A percentile compares a stretch with the other conserved stretches of the same genome.
Evolutionary conservation across 1,284 basidiomycete species (phyloP).

Genomic region (Rhizoctonia solani): DNA sequence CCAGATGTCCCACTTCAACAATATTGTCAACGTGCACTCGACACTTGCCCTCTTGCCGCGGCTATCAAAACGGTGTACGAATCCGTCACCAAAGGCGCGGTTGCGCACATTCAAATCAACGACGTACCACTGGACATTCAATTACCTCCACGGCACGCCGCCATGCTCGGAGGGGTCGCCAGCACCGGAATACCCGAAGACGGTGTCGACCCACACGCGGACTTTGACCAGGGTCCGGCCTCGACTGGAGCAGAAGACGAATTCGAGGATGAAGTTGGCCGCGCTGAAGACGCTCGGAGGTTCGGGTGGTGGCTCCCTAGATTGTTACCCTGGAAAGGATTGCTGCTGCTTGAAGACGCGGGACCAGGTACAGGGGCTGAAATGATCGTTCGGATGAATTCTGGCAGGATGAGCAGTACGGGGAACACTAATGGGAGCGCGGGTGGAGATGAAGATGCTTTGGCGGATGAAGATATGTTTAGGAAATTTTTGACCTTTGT

Average conservation of each 20-base stretch:
- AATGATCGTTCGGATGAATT: constrained; percentile 28
- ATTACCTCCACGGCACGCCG: constrained; percentile 76
- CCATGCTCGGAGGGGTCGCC: constrained; percentile 54
- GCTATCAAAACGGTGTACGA: constrained; percentile 76
- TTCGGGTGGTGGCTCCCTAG: constrained; percentile 38
- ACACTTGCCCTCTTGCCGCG: constrained; percentile 68
- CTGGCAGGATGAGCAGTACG: not conserved
- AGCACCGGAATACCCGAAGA: constrained; percentile 55
- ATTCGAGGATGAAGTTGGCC: constrained; percentile 47
- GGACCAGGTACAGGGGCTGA: constrained; percentile 20
- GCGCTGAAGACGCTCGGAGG: constrained; percentile 30
- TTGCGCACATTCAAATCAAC: constrained; percentile 75
- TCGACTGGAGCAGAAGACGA: constrained; percentile 56
- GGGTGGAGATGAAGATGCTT: constrained; percentile 21
- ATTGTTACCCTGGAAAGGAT: constrained; percentile 37
- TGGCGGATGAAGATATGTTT: constrained; percentile 30
- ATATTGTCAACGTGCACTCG: constrained; percentile 63
- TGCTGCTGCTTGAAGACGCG: constrained; percentile 30
- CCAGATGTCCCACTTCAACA: constrained; percentile 60
- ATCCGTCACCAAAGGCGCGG: constrained; percentile 68
- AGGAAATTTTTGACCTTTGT: constrained; percentile 22
- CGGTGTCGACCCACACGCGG: constrained; percentile 47
- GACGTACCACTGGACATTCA: constrained; percentile 78
- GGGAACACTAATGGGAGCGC: constrained; percentile 42
- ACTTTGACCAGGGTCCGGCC: constrained; percentile 46